These are phyloP conservation scores for Biscogniauxia marginata DNA, from an alignment of 2,329 filamentous ascomycete species.

Conservation along the genomic window DNA sequence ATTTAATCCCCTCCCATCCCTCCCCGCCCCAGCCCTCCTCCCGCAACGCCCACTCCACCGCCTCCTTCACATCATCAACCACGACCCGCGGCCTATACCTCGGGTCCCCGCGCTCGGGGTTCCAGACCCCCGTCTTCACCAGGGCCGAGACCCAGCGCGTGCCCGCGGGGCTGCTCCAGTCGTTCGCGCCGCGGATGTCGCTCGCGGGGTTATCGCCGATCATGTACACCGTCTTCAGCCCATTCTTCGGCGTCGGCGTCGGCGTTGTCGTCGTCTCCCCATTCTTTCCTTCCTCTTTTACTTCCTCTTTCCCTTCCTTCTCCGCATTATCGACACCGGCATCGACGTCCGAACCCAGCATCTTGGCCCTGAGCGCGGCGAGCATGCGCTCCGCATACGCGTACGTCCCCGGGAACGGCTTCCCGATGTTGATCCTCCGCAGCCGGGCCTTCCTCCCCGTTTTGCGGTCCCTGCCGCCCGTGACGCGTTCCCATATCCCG, in stretches of 20 bases:
- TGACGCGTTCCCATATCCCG: slow-evolving; percentile 75
- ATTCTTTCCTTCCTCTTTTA: not conserved
- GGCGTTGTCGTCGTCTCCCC: slow-evolving; percentile 50
- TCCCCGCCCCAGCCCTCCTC: slow-evolving; percentile 43
- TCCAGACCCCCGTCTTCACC: slow-evolving; percentile 78
- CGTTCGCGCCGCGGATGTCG: slow-evolving; percentile 86
- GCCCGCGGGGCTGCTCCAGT: slow-evolving; percentile 63
- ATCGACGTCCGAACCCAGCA: slow-evolving; percentile 44
- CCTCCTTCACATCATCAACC: slow-evolving; percentile 72
- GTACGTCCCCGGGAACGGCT: slow-evolving; percentile 77
- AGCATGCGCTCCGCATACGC: slow-evolving; percentile 78
- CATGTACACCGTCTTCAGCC: too few relatives aligned
- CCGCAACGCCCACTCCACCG: slow-evolving; percentile 73
- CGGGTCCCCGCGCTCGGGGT: slow-evolving; percentile 44
- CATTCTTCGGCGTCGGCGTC: too few relatives aligned
- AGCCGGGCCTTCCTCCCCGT: slow-evolving; percentile 62
- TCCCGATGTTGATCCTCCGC: slow-evolving; percentile 71
- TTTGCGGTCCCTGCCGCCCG: slow-evolving; percentile 65
- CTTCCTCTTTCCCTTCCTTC: slow-evolving; percentile 24
- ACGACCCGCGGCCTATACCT: slow-evolving; percentile 62
- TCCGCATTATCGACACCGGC: slow-evolving; percentile 1
- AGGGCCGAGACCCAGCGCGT: slow-evolving; percentile 77
- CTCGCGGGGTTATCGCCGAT: slow-evolving; percentile 87
- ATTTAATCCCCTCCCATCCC: too few relatives aligned
- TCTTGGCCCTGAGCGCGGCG: slow-evolving; percentile 52